Conservation (phyloP, 768 basidiomycete genomes). For the Tulasnella calospora region DNA sequence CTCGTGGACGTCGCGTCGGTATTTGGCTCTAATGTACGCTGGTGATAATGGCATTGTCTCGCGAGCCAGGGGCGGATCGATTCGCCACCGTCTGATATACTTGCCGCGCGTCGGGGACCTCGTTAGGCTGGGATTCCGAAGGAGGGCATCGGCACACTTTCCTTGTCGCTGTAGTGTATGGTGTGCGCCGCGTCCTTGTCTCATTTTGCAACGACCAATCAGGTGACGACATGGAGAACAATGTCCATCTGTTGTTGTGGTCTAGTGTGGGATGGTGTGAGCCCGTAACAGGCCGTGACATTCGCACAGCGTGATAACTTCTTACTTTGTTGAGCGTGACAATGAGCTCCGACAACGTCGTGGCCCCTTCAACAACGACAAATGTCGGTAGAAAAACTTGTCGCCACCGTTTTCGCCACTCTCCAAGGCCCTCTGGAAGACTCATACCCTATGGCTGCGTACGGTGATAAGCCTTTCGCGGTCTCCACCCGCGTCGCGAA, state of each 20-base stretch:
- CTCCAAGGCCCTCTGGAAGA: background rate
- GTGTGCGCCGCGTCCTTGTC: background rate
- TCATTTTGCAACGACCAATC: background rate
- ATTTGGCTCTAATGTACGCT: background rate
- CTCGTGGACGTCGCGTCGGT: background rate
- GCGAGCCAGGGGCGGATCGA: too few relatives aligned
- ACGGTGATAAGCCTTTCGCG: background rate
- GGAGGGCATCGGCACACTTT: background rate
- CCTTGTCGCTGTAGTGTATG: background rate
- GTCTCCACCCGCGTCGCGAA: background rate
- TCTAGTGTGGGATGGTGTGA: background rate
- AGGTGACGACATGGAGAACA: background rate
- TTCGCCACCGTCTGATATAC: background rate
- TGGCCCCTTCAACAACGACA: background rate
- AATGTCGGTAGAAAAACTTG: background rate
- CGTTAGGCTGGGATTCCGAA: background rate
- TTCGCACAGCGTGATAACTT: background rate
- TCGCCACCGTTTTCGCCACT: background rate
- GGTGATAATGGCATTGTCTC: background rate
- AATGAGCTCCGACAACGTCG: background rate
- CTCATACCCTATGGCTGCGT: background rate
- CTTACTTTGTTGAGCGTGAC: slow-evolving; percentile 3
- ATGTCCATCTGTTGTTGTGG: background rate
- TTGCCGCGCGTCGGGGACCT: background rate
- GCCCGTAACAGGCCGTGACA: background rate